phyloP scores from a whole-genome alignment of 1,284 basidiomycete species.

The Athelia psychrophila region DNA sequence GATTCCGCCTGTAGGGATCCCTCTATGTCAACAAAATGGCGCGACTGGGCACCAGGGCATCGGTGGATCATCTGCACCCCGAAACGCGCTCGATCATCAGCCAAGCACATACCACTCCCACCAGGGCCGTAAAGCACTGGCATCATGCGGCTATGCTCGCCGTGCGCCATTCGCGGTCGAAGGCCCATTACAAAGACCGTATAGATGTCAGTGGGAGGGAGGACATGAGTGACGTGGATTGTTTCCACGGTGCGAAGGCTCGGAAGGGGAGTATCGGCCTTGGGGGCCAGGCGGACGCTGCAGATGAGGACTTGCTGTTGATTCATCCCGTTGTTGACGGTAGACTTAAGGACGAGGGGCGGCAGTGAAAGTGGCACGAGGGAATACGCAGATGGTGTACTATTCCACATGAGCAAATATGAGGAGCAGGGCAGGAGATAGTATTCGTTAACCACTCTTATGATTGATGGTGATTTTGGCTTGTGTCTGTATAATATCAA shows the following conservation, averaged over 20 bases:
- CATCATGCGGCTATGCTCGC: constrained; percentile 42
- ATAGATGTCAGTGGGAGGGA: constrained; percentile 60
- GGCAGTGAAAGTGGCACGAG: constrained; percentile 17
- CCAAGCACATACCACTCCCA: constrained; percentile 16
- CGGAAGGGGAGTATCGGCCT: constrained; percentile 30
- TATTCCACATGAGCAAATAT: too few relatives aligned
- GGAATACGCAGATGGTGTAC: too few relatives aligned
- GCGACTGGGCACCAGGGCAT: constrained; percentile 22
- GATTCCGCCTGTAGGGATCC: constrained; percentile 49
- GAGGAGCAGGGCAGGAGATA: too few relatives aligned
- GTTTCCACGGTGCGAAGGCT: constrained; percentile 57
- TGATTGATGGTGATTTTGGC: too few relatives aligned
- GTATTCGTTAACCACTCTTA: too few relatives aligned
- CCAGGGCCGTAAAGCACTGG: constrained; percentile 46
- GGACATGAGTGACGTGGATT: constrained; percentile 78
- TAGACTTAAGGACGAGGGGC: constrained; percentile 62
- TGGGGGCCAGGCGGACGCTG: constrained; percentile 20
- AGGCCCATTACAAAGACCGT: constrained; percentile 56
- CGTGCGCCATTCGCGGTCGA: constrained; percentile 45
- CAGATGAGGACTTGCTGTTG: constrained; percentile 55
- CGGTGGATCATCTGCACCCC: constrained; percentile 31
- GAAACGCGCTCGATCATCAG: constrained; percentile 42
- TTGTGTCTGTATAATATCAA: too few relatives aligned
- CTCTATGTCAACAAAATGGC: constrained; percentile 65
- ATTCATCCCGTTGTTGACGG: constrained; percentile 74